Evolutionary conservation across 2,329 filamentous ascomycete species (phyloP), one percentile per base, ranked within the genome.

Genomic region (Fusarium keratoplasticum): DNA sequence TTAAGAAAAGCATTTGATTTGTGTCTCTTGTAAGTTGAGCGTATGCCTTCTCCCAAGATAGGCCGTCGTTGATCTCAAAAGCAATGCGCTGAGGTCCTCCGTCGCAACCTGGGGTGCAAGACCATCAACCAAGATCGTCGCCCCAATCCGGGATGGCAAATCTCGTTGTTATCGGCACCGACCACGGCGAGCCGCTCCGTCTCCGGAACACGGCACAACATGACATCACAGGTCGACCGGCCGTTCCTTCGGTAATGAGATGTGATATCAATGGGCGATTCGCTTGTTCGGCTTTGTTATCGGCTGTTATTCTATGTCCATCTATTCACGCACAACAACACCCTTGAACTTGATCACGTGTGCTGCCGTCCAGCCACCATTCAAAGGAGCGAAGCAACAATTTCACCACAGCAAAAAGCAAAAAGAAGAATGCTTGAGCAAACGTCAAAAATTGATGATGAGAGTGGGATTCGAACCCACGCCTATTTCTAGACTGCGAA

Each of bases 381-480:
- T 22, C 40, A 42, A 42, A 14, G n/a, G 29, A 11, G 8, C 9
- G 22, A 3, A 6, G 14, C 13, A 9, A 47, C 42, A 44, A 44
- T 14, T 25, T 13, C 42, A 44, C 7, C 16, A 47, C 22, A 47
- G 9, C 42, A 10, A 47, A 4, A 31, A 31, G 6, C 47, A 52
- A 52, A 52, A 52, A 31, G 27, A 31, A 20, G 2, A n/a, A n/a
- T 40, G 22, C 9, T 22, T 11, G 0, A 40, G 18, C 1, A 29
- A 11, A 20, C 22, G 4, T 11, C 31, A 58, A 59, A 42, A 59
- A 20, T 20, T 10, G n/a, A 13, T 59, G 57, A 59, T 40, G 35
- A 59, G 57, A 59, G 57, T 60, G 57, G 61, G 61, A 63, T 63
- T 63, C 47, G 61, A 63, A 63, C 61, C 61, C 61, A 63, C 29